Evolutionary conservation across 2,329 filamentous ascomycete genomes (phyloP).

Genomic region (Purpureocillium takamizusanense): DNA sequence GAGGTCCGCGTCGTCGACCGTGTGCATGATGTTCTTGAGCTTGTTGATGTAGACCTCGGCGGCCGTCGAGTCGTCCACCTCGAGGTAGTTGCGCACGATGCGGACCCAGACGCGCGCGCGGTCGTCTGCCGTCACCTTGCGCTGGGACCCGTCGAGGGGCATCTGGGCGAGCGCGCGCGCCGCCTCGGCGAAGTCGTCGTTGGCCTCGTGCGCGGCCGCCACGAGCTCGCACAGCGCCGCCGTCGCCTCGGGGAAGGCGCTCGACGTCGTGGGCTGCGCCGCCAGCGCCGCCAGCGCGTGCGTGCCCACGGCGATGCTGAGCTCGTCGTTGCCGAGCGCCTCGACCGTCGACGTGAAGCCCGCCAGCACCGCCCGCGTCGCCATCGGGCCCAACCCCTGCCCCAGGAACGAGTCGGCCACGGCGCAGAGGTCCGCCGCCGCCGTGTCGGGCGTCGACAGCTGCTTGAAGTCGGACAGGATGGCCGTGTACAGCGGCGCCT

Average conservation of each 20-base stretch:
- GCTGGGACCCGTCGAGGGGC: constrained; percentile 80
- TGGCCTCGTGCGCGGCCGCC: constrained; percentile 71
- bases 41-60: constrained; percentile 89
- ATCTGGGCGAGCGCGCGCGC: constrained; percentile 75
- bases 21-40: constrained; percentile 85
- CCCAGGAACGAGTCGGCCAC: constrained; percentile 59
- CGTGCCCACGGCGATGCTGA: constrained; percentile 67
- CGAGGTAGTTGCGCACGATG: constrained; percentile 87
- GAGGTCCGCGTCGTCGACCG: constrained; percentile 63
- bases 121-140: constrained; percentile 71
- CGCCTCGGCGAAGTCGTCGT: constrained; percentile 72
- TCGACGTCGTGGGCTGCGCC: constrained; percentile 43
- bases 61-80: constrained; percentile 80
- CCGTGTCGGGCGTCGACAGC: constrained; percentile 28
- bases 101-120: constrained; percentile 85
- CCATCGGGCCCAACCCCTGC: constrained; percentile 66
- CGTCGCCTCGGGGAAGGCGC: constrained; percentile 69
- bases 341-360: constrained; percentile 57
- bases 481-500: constrained; percentile 34
- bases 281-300: constrained; percentile 60
- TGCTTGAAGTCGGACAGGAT: constrained; percentile 34
- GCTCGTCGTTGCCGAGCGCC: constrained; percentile 48
- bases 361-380: constrained; percentile 60
- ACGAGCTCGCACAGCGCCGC: constrained; percentile 71
- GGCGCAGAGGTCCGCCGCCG: constrained; percentile 51